These are phyloP conservation scores for Aureobasidium musti DNA, from an alignment of 2,329 filamentous ascomycete genomes.

Conservation along the genomic window DNA sequence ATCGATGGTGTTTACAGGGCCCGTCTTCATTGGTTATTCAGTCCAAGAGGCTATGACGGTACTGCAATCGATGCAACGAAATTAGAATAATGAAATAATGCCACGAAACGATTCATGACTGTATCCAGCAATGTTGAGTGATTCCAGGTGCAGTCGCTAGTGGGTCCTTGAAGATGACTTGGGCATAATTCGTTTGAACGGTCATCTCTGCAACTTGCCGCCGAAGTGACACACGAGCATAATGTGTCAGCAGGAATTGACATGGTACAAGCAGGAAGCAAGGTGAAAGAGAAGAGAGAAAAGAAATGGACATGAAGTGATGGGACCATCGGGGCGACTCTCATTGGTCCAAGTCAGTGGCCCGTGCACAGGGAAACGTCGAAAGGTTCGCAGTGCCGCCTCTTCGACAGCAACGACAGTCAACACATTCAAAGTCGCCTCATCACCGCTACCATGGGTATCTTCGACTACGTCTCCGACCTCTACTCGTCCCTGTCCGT, in stretches of 20 bases:
- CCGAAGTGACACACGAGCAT: not conserved
- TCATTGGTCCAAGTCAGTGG: not conserved
- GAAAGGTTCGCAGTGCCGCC: conserved; percentile 24
- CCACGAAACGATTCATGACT: conserved; percentile 21
- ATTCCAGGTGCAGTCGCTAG: not conserved
- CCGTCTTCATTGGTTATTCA: conserved; percentile 90
- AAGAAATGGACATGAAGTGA: not conserved
- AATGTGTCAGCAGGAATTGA: not conserved
- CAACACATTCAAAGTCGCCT: conserved; percentile 23
- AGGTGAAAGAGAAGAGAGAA: not conserved
- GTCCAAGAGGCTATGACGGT: conserved; percentile 78
- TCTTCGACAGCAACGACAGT: conserved; percentile 24
- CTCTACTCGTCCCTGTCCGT: conserved; percentile 66
- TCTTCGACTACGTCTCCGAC: conserved; percentile 65
- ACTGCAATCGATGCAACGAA: conserved; percentile 54
- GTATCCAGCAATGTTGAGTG: not conserved
- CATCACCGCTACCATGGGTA: conserved; percentile 54
- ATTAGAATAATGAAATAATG: conserved; percentile 21
- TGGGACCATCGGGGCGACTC: conserved; percentile 1
- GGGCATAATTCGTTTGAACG: not conserved
- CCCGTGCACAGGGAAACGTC: conserved; percentile 21
- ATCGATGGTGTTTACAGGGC: conserved; percentile 86
- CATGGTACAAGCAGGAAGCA: not conserved
- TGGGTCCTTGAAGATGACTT: too few species aligned
- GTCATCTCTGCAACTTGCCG: not conserved